Evolutionary conservation across 495 filamentous ascomycete species (phyloP).

Genomic region (Apodospora peruviana): DNA sequence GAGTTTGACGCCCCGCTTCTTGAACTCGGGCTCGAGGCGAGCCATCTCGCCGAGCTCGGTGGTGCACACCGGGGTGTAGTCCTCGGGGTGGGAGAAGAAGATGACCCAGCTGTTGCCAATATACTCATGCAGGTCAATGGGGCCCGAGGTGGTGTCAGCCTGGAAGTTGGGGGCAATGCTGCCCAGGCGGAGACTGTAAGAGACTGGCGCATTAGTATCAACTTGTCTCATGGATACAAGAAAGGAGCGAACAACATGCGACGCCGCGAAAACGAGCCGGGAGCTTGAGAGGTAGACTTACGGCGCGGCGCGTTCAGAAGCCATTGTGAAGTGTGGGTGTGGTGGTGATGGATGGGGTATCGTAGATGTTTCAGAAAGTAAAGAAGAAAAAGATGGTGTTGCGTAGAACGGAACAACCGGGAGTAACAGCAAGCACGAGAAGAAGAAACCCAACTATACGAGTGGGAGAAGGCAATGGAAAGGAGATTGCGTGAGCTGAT

Average conservation of each 20-base stretch:
- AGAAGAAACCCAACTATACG: no score
- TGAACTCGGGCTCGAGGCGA: slow-evolving; percentile 95
- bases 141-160: slow-evolving; percentile 83
- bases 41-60: slow-evolving; percentile 96
- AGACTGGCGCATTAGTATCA: neutral
- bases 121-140: slow-evolving; percentile 96
- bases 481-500: neutral
- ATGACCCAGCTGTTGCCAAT: slow-evolving; percentile 92
- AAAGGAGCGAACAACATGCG: neutral
- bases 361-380: slow-evolving; percentile 5
- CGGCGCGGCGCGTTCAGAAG: slow-evolving; percentile 44
- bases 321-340: slow-evolving; percentile 38
- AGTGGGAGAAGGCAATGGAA: no score
- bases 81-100: slow-evolving; percentile 95
- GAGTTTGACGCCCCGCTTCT: slow-evolving; percentile 87
- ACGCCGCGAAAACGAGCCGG: neutral
- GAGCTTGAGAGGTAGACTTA: slow-evolving; percentile 27
- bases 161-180: slow-evolving; percentile 88
- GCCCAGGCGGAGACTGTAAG: slow-evolving; percentile 73
- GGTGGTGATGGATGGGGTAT: slow-evolving; percentile 1
- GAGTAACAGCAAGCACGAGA: neutral
- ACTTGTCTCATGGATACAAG: neutral
- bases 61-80: slow-evolving; percentile 94
- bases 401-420: neutral
- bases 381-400: slow-evolving; percentile 1